Evolutionary conservation across 345 rosid genomes (phyloP).

Genomic region (Sisymbrium altissimum): DNA sequence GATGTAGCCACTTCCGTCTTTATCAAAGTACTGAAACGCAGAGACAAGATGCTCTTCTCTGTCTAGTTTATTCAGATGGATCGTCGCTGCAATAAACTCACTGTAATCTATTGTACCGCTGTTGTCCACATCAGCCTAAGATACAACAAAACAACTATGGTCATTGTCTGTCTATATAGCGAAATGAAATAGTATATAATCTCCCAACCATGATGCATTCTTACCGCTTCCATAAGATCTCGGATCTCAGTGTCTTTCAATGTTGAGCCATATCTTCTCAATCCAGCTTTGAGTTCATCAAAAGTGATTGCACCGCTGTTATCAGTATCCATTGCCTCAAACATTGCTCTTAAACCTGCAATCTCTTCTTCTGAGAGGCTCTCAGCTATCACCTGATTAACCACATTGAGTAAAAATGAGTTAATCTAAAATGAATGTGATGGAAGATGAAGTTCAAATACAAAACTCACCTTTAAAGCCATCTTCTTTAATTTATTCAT

Average conservation of each 20-base stretch:
- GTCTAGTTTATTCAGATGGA: conserved; percentile 93
- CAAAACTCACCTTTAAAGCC: conserved; percentile 70
- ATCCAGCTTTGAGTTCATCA: conserved; percentile 97
- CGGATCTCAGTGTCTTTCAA: conserved; percentile 90
- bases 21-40: conserved; percentile 92
- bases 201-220: conserved; percentile 3
- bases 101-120: conserved; percentile 97
- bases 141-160: not conserved
- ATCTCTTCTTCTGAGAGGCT: conserved; percentile 99
- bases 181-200: not conserved
- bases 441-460: not conserved
- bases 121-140: conserved; percentile 96
- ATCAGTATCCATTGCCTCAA: conserved; percentile 92
- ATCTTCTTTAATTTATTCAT: conserved; percentile 98
- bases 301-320: conserved; percentile 96
- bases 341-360: conserved; percentile 95
- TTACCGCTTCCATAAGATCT: conserved; percentile 98
- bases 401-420: conserved; percentile 16
- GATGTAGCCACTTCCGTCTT: conserved; percentile 95
- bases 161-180: not conserved
- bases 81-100: conserved; percentile 96
- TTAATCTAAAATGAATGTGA: not conserved
- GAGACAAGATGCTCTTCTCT: conserved; percentile 99
- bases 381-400: conserved; percentile 91
- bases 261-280: conserved; percentile 93